Percentiles rank a stretch among this genome's conserved stretches.
Conservation (phyloP, 192 early-diverging fungal genomes). For the Dispira simplex region DNA sequence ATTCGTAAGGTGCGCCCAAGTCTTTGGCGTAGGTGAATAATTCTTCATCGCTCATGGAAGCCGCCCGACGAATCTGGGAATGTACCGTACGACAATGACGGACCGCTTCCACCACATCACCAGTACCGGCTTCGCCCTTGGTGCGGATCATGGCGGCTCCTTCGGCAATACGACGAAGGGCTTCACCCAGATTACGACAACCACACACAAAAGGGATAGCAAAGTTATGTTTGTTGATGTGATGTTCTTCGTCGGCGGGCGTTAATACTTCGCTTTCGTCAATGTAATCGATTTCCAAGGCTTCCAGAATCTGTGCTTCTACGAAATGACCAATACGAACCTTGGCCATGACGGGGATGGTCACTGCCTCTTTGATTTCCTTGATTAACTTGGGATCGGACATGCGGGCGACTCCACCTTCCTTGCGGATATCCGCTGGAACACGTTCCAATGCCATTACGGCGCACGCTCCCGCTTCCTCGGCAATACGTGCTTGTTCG, state of each 20-base stretch:
- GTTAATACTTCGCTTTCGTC: slow-evolving; percentile 97
- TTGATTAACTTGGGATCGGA: slow-evolving; percentile 96
- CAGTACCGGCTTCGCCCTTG: slow-evolving; percentile 97
- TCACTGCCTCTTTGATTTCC: slow-evolving; percentile 87
- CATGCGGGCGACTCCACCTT: slow-evolving; percentile 96
- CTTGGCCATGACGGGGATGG: slow-evolving; percentile 98
- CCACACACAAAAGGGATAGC: slow-evolving; percentile 96
- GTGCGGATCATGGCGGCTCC: slow-evolving; percentile 98
- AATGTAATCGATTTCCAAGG: slow-evolving; percentile 87
- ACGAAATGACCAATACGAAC: slow-evolving; percentile 98
- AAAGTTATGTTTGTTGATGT: slow-evolving; percentile 89
- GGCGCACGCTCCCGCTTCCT: slow-evolving; percentile 90
- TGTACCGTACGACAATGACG: slow-evolving; percentile 84
- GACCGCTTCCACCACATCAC: slow-evolving; percentile 96
- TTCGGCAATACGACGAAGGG: slow-evolving; percentile 88
- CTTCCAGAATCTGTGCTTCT: slow-evolving; percentile 92
- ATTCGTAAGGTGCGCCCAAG: slow-evolving; percentile 78
- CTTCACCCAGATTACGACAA: slow-evolving; percentile 92
- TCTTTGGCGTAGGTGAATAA: slow-evolving; percentile 95
- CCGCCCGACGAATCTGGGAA: slow-evolving; percentile 71
- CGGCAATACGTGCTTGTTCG: slow-evolving; percentile 95
- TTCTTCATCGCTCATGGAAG: slow-evolving; percentile 75
- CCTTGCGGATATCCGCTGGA: slow-evolving; percentile 94
- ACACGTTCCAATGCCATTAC: slow-evolving; percentile 98
- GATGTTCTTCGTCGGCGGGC: slow-evolving; percentile 88